Percentiles rank a stretch among this genome's conserved stretches.
phyloP scores from a whole-genome alignment of 1,139 yeast genomes.

The Scheffersomyces cryptocercus region DNA sequence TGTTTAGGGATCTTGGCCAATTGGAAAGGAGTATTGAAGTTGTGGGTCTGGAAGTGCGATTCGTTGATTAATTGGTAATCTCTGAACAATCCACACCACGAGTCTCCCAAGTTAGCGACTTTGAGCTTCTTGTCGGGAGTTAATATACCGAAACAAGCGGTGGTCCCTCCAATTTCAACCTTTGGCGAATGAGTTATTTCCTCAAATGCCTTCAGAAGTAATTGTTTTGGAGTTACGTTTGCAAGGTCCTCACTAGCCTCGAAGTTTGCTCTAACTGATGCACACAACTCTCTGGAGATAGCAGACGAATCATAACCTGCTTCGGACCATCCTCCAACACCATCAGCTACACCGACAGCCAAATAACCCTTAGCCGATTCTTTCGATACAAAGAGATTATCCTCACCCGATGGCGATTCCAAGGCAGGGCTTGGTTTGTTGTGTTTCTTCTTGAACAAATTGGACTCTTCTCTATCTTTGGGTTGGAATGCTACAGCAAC shows the following conservation, averaged over 20 bases:
- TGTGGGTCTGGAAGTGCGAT: constrained; percentile 80
- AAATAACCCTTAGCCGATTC: constrained; percentile 46
- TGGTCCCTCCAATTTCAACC: constrained; percentile 93
- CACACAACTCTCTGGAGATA: constrained; percentile 69
- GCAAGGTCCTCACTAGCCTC: constrained; percentile 15
- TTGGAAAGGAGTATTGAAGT: constrained; percentile 90
- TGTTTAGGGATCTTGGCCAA: constrained; percentile 78
- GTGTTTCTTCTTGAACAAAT: constrained; percentile 39
- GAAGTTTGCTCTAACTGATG: constrained; percentile 32
- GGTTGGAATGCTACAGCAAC: constrained; percentile 74
- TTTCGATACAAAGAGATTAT: constrained; percentile 66
- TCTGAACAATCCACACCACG: constrained; percentile 89
- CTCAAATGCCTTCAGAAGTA: constrained; percentile 58
- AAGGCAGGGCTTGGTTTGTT: constrained; percentile 35
- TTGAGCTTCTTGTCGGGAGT: constrained; percentile 50
- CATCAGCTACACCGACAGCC: constrained; percentile 91
- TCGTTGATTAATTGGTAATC: constrained; percentile 61
- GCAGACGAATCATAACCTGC: constrained; percentile 89
- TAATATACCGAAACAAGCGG: constrained; percentile 84
- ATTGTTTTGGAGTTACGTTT: constrained; percentile 41
- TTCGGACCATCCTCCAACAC: constrained; percentile 97
- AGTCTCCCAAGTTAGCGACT: constrained; percentile 88
- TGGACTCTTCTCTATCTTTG: constrained; percentile 57
- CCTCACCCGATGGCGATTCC: constrained; percentile 80
- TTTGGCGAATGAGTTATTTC: constrained; percentile 53